These are phyloP conservation scores for Castanospermum australe DNA, from an alignment of 306 rosid genomes.

Conservation along the genomic window DNA sequence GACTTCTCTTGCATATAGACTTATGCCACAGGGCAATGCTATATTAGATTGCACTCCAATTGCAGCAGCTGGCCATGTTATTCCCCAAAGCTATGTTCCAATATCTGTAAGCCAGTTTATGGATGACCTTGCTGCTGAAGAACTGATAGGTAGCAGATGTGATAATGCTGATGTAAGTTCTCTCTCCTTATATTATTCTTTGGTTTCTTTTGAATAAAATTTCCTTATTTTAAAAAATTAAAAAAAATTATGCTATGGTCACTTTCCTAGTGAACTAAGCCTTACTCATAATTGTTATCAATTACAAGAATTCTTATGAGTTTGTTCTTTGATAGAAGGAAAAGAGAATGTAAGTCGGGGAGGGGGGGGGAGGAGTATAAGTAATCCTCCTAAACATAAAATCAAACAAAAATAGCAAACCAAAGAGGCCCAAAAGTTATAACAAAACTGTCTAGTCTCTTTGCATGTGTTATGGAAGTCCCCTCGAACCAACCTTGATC, in stretches of 20 bases:
- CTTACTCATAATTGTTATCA: neutral
- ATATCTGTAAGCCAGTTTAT: conserved; percentile 99
- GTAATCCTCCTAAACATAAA: too few relatives aligned
- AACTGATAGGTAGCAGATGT: conserved; percentile 61
- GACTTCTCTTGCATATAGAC: conserved; percentile 91
- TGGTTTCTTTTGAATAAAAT: too few relatives aligned
- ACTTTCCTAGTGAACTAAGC: neutral
- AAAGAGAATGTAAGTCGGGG: too few relatives aligned
- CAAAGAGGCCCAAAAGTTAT: too few relatives aligned
- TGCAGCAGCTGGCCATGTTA: conserved; percentile 93
- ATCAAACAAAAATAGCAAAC: too few relatives aligned
- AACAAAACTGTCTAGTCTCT: neutral
- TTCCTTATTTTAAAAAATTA: too few relatives aligned
- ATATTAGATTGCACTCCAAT: conserved; percentile 90
- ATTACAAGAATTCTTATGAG: too few relatives aligned
- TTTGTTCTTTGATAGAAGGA: neutral
- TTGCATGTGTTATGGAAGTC: neutral
- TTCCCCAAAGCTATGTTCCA: conserved; percentile 85
- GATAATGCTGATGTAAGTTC: conserved; percentile 65
- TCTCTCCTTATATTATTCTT: conserved; percentile 17
- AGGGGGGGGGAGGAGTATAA: too few relatives aligned
- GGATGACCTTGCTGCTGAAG: conserved; percentile 97
- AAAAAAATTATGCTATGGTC: too few relatives aligned
- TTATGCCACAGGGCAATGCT: conserved; percentile 95
- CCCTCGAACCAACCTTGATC: neutral